Percentiles rank a stretch among this genome's conserved stretches.
Conservation (phyloP, 257 asterid species). For the Dorcoceras hygrometricum region DNA sequence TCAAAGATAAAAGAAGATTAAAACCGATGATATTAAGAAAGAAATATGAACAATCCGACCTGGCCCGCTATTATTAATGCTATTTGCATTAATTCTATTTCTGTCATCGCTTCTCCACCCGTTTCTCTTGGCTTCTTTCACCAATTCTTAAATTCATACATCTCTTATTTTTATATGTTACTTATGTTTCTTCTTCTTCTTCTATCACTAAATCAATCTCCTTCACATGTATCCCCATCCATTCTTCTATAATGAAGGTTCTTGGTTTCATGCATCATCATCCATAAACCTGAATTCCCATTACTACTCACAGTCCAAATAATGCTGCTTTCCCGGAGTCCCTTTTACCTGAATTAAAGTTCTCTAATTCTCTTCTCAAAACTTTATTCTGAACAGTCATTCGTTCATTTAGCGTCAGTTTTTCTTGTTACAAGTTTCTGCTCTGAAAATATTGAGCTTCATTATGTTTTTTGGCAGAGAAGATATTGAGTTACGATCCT, state of each 20-base stretch:
- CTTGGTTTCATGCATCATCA: background rate
- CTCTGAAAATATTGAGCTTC: background rate
- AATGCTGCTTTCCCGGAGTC: background rate
- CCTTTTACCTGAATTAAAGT: background rate
- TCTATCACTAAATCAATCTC: background rate
- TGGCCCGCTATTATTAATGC: background rate
- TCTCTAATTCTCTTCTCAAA: background rate
- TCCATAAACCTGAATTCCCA: background rate
- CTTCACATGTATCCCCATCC: background rate
- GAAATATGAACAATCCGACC: background rate
- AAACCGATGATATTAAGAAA: background rate
- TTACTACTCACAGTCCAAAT: background rate
- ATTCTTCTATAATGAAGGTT: background rate
- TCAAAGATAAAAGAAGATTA: too few relatives aligned
- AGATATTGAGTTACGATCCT: slow-evolving; percentile 12
- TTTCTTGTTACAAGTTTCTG: background rate
- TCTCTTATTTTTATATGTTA: too few relatives aligned
- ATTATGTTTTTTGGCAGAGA: slow-evolving; percentile 20
- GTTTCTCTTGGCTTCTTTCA: background rate
- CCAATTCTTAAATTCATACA: background rate
- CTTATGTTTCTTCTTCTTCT: background rate
- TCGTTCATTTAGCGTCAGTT: background rate
- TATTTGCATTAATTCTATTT: background rate
- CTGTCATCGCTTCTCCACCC: background rate
- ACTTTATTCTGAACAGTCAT: background rate